Base-by-base conservation (phyloP, 2,329 filamentous ascomycete species). In the Botrytis galanthina region DNA sequence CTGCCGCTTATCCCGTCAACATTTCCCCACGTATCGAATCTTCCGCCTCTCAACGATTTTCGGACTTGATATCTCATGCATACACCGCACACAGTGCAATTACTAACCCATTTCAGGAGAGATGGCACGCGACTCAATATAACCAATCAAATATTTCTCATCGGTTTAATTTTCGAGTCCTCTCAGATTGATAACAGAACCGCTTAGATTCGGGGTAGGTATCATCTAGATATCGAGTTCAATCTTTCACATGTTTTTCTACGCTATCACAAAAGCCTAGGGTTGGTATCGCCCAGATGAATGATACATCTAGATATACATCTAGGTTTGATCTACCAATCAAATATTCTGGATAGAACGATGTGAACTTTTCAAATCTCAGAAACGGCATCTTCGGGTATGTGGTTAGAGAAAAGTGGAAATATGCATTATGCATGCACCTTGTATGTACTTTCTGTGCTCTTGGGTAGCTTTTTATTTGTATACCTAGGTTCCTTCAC, bases 161-260 rank as follows among this genome's bases (percentile, higher is more conserved):
- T 67, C 16, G 8, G 42, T 1, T 35, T 32, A 54, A 39, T 51
- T 54, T 16, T 29, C 16, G 26, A 48, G 22, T 9, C 37, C 44
- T 35, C 8, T 48, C 3, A 4, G 20, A 66, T 26, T 26, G 44
- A 35, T 14, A 35, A 35, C 14, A 22, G 26, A 5, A 18, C 5
- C 44, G 63, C 63, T 48, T 67, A 67, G 63, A 29, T 67, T 67
- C 46, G 44, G 44, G 14, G 51, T 18, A 18, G 16, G 12, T n/a
- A n/a, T n/a, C 44, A 51, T 51, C 1, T 26, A 35, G 32, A 51
- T 67, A 51, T 51, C 44, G 37, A 37, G 35, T 29, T 63, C 61
- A 35, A 16, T 42, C 66, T 44, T 69, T 69, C 66, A 69, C 63
- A 67, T 67, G 63, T 51, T 37, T 51, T 18, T n/a, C 26, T 10